Evolutionary conservation across 163 green algal genomes (phyloP), one percentile per base, ranked within the genome.

Genomic region (Picocystis sp.): DNA sequence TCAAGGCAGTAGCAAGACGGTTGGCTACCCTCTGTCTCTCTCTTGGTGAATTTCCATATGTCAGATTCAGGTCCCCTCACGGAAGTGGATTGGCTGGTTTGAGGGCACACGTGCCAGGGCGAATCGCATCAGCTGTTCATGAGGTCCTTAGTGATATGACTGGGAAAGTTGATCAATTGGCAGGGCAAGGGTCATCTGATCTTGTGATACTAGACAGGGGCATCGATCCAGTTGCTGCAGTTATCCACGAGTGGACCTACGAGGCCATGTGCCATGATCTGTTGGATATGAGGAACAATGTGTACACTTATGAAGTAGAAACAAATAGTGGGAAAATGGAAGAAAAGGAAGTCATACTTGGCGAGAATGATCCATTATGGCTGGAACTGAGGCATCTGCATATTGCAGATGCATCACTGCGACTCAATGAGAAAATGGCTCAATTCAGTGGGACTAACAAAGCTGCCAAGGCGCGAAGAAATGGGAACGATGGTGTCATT

Each of bases 241-340:
- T 93, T 42, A 92, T 97, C 42, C 89, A 97, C 64, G 89, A 97
- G 70, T 97, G 80, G 79, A 93, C 77, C 3, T 97, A 96, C 58
- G 87, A 94, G 70, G 72, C 80, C 13, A 86, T 97, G 71, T 73
- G 75, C 22, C 82, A 85, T 57, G 89, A 97, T 71, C 62, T 95
- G 45, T 64, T 94, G 47, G 41, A 56, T 1, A 49, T 89, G 12
- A 67, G 82, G 2, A 72, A 67, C 25, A 81, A 79, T 45, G 61
- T 87, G 8, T 92, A 80, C 66, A 24, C 44, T 12, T 33, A 44
- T 56, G 22, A 72, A 70, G 46, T 76, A 84, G 54, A 63, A 6
- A 70, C 62, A n/a, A 64, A 74, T 33, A 47, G 25, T 3, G 65
- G 65, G 9, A 63, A 47, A 29, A 19, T 59, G 57, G 60, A 73